Conservation (phyloP, 805 yeast species). For the Hemisphaericaspora nanyangensis region DNA sequence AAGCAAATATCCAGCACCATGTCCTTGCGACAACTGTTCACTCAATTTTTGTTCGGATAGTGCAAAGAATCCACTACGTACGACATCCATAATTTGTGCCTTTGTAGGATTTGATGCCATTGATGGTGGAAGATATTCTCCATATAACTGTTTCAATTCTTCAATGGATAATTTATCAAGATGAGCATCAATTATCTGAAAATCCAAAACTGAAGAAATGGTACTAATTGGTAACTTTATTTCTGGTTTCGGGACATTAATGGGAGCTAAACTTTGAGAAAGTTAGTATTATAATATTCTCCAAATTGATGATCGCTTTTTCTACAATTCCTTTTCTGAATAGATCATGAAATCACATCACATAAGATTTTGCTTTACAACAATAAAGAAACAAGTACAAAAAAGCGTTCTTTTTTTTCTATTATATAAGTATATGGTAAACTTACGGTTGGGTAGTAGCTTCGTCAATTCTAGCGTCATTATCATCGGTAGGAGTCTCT, state of each 20-base stretch:
- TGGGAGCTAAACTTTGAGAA: background rate
- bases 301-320: background rate
- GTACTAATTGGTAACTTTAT: slow-evolving; percentile 23
- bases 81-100: slow-evolving; percentile 36
- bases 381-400: background rate
- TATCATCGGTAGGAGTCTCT: slow-evolving; percentile 12
- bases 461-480: background rate
- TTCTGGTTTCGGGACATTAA: slow-evolving; percentile 1
- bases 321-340: too few species aligned
- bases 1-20: slow-evolving; percentile 47
- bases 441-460: background rate
- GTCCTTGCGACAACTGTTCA: slow-evolving; percentile 32
- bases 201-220: slow-evolving; percentile 32
- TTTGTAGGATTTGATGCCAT: slow-evolving; percentile 28
- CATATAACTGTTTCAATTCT: slow-evolving; percentile 31
- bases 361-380: too few species aligned
- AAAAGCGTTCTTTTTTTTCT: background rate
- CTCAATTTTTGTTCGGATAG: slow-evolving; percentile 41
- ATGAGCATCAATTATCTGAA: slow-evolving; percentile 27
- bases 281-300: background rate
- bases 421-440: background rate
- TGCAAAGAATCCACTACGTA: slow-evolving; percentile 47
- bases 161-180: slow-evolving; percentile 28
- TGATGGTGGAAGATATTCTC: slow-evolving; percentile 39
- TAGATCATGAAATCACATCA: too few species aligned